phyloP scores from a whole-genome alignment of 73 alveolate genomes.

The Durusdinium trenchii region DNA sequence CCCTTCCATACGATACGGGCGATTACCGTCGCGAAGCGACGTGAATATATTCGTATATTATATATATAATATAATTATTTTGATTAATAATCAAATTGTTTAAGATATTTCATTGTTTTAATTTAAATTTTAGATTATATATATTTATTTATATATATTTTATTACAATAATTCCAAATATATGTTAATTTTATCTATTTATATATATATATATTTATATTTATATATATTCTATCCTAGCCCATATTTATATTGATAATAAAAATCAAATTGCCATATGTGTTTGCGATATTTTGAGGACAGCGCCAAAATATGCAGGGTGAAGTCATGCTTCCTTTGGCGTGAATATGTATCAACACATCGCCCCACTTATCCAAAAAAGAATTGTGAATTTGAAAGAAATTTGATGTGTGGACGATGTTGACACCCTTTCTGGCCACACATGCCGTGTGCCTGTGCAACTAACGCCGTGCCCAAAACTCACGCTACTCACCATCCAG shows the following conservation, averaged over 20 bases:
- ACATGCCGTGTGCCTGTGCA: conserved; percentile 37
- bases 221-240: too few relatives aligned
- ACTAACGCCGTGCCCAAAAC: conserved; percentile 67
- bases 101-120: neutral
- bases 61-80: neutral
- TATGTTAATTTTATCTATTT: neutral
- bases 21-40: too few relatives aligned
- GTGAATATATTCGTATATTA: neutral
- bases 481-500: conserved; percentile 77
- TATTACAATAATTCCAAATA: neutral
- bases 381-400: too few relatives aligned
- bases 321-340: too few relatives aligned
- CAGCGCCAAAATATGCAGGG: too few relatives aligned
- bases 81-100: neutral
- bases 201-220: too few relatives aligned
- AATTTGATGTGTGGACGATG: too few relatives aligned
- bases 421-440: conserved; percentile 35
- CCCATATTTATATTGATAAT: too few relatives aligned
- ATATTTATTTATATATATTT: neutral
- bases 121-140: neutral
- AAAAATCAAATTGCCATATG: too few relatives aligned
- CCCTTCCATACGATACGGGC: too few relatives aligned
- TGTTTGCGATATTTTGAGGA: neutral
- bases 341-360: too few relatives aligned
- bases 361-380: too few relatives aligned